Conservation (phyloP, 2,329 filamentous ascomycete species). For the Colletotrichum lini region DNA sequence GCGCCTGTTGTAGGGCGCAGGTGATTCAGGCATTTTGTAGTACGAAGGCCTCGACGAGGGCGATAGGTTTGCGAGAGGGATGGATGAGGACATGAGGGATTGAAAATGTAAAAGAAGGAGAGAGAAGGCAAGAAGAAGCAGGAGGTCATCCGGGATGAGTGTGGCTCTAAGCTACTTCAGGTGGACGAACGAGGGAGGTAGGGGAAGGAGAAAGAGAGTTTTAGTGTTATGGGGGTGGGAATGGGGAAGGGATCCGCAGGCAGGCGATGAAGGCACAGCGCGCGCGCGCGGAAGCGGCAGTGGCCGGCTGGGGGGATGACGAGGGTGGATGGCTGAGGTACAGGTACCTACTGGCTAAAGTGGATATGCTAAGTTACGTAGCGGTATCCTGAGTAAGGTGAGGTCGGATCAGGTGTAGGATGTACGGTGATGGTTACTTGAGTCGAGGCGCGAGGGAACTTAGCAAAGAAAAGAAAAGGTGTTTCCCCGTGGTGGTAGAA, state of each 20-base stretch:
- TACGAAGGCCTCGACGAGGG: slow-evolving; percentile 40
- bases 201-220: slow-evolving; percentile 33
- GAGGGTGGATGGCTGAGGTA: background rate
- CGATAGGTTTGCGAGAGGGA: slow-evolving; percentile 40
- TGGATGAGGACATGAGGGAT: slow-evolving; percentile 43
- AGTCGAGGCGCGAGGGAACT: background rate
- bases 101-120: slow-evolving; percentile 7
- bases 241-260: slow-evolving; percentile 37
- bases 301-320: background rate
- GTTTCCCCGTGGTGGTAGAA: slow-evolving; percentile 10
- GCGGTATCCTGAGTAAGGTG: slow-evolving; percentile 8
- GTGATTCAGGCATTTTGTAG: slow-evolving; percentile 52
- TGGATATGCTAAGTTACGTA: slow-evolving; percentile 1
- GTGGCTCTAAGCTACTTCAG: slow-evolving; percentile 36
- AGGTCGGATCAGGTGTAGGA: background rate
- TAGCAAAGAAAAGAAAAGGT: background rate
- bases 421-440: background rate
- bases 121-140: slow-evolving; percentile 18
- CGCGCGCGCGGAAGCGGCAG: slow-evolving; percentile 19
- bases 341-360: background rate
- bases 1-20: slow-evolving; percentile 31
- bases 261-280: slow-evolving; percentile 13
- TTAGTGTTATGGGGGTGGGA: slow-evolving; percentile 22
- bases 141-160: slow-evolving; percentile 30
- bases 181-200: slow-evolving; percentile 19